phyloP scores from a whole-genome alignment of 371 early-diverging fungal species.

The Aphelidium insulamus region DNA sequence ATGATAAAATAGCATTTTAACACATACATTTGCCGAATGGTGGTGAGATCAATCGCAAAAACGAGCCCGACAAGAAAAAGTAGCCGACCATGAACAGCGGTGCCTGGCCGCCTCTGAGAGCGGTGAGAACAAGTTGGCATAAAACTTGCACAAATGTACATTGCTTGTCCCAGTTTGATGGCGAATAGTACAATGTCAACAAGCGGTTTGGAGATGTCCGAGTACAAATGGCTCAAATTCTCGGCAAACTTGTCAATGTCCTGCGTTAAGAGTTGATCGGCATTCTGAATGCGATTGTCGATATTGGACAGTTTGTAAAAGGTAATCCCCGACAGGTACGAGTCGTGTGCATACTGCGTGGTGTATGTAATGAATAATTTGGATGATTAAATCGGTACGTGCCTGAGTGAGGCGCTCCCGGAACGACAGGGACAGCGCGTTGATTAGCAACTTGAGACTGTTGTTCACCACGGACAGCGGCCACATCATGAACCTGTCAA shows the following conservation, averaged over 20 bases:
- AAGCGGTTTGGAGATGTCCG: constrained; percentile 58
- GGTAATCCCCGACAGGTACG: constrained; percentile 53
- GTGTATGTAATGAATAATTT: neutral
- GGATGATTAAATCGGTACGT: constrained; percentile 1
- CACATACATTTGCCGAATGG: constrained; percentile 52
- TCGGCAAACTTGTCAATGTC: constrained; percentile 68
- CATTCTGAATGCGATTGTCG: constrained; percentile 52
- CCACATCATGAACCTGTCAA: constrained; percentile 44
- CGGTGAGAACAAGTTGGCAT: neutral
- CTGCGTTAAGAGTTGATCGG: constrained; percentile 63
- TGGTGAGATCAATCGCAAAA: constrained; percentile 54
- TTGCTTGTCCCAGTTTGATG: constrained; percentile 56
- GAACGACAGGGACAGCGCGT: constrained; percentile 46
- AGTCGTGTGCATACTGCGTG: constrained; percentile 41
- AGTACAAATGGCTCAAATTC: constrained; percentile 45
- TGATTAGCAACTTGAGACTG: constrained; percentile 40
- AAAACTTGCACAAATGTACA: constrained; percentile 14
- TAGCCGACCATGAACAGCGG: constrained; percentile 58
- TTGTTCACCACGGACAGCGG: constrained; percentile 52
- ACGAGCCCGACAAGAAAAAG: constrained; percentile 44
- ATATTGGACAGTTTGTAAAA: constrained; percentile 61
- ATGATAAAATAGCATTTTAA: constrained; percentile 2
- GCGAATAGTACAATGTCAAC: constrained; percentile 66
- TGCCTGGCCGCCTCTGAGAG: constrained; percentile 31
- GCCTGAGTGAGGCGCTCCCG: constrained; percentile 47